Evolutionary conservation across 768 basidiomycete genomes (phyloP).

Genomic region (Lentinus brumalis): DNA sequence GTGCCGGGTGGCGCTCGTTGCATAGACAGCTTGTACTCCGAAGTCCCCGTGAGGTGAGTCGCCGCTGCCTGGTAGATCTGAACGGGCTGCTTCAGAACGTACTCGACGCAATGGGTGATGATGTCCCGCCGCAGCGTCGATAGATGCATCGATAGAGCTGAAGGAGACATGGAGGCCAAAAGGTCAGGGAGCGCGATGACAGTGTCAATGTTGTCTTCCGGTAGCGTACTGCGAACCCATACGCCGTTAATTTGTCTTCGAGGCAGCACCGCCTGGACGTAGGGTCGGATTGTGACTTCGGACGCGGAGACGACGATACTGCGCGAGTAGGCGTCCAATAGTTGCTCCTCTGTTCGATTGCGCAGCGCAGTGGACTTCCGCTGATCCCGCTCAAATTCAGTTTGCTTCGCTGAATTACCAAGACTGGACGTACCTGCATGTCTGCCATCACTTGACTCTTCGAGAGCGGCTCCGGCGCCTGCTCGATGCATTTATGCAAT

Average conservation of each 20-base stretch:
- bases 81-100: conserved; percentile 54
- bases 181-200: conserved; percentile 54
- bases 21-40: conserved; percentile 50
- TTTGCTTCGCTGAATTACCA: not conserved
- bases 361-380: conserved; percentile 50
- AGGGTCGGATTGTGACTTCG: conserved; percentile 50
- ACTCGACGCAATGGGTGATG: conserved; percentile 57
- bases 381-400: conserved; percentile 36
- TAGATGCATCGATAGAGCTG: conserved; percentile 57
- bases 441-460: conserved; percentile 55
- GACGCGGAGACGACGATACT: conserved; percentile 54
- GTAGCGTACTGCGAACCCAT: not conserved
- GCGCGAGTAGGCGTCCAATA: conserved; percentile 67
- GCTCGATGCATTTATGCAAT: conserved; percentile 47
- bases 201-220: conserved; percentile 60
- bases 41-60: conserved; percentile 32
- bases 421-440: conserved; percentile 50
- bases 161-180: conserved; percentile 57
- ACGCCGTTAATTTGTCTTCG: conserved; percentile 26
- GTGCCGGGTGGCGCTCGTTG: conserved; percentile 45
- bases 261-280: conserved; percentile 46
- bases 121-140: conserved; percentile 68
- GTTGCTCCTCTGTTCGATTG: conserved; percentile 66
- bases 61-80: conserved; percentile 42
- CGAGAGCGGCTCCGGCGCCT: conserved; percentile 52